Evolutionary conservation across 2,329 filamentous ascomycete species (phyloP).

Genomic region (Fusarium sp.): DNA sequence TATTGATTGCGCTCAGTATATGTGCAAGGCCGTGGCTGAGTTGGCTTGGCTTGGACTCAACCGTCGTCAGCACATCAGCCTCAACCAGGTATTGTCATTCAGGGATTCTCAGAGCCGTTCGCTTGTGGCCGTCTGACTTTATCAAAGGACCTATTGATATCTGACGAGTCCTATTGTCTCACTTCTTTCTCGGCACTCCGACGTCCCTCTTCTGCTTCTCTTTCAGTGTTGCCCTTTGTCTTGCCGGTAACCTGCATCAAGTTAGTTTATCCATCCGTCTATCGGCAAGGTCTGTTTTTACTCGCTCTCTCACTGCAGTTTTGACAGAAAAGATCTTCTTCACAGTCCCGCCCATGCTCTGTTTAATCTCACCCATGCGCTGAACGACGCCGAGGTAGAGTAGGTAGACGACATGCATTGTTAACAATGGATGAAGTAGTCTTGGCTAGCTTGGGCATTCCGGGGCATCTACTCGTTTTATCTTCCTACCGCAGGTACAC

Average conservation of each 20-base stretch:
- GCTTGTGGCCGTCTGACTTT: neutral
- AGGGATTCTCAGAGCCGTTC: neutral
- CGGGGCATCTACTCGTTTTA: neutral
- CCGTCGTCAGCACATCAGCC: neutral
- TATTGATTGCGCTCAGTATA: neutral
- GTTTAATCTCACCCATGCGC: constrained; percentile 11
- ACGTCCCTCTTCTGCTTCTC: constrained; percentile 18
- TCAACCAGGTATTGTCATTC: neutral
- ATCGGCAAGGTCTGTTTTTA: neutral
- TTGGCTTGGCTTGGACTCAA: neutral
- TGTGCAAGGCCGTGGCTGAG: neutral
- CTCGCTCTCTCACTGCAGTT: neutral
- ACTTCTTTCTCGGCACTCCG: neutral
- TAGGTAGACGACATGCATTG: constrained; percentile 30
- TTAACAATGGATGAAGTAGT: no score
- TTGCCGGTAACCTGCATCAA: constrained; percentile 13
- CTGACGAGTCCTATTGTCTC: neutral
- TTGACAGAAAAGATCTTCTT: neutral
- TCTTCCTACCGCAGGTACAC: neutral
- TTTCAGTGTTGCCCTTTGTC: neutral
- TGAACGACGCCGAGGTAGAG: constrained; percentile 20
- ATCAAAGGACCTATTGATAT: neutral
- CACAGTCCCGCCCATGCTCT: neutral
- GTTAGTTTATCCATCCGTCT: neutral
- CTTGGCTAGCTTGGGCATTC: no score